Evolutionary conservation across 2,329 filamentous ascomycete species (phyloP), one percentile per base, ranked within the genome.

Genomic region (Coniosporium tulheliwenetii): DNA sequence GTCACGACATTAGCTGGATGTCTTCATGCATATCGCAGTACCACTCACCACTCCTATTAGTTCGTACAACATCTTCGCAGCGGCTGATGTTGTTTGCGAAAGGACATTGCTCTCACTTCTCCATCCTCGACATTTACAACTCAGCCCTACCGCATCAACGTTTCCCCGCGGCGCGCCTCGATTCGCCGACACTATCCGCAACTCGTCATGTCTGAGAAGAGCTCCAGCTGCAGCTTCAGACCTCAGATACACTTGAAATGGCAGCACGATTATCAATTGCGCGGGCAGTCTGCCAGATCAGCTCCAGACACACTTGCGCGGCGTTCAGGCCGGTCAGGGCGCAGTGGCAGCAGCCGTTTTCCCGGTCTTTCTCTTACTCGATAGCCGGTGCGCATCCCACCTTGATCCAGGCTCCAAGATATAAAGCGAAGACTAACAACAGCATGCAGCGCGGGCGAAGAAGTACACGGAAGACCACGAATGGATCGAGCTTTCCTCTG

Each of bases 401-500:
- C 19, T 26, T 7, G 19, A 26, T n/a, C 19, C 4, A 7, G 7
- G 19, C 19, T 3, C 4, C 7, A 4, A 7, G 19, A 26, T 26
- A 8, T 8, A 33, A 8, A 33, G 10, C 13, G 36, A 10, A 37
- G 10, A 15, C 15, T 35, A 8, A 37, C 19, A 15, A 15, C 19
- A 9, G 14, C 12, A 37, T 7, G 32, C 47, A 83, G 79, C 65
- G 54, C 66, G 70, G 41, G 67, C 74, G 52, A 89, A 91, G 67
- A 84, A 80, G 61, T 98, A 93, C 71, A 95, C 91, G 49, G 81
- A 87, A 61, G 89, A 95, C 59, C 91, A 98, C 71, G 91, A 98
- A 70, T 98, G 91, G 91, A 79, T 98, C 60, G 86, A 95, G 64
- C 68, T 94, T 45, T 80, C 79, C 42, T 77, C 76, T 39, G 83